phyloP scores from a whole-genome alignment of 2,329 filamentous ascomycete species.

The Fonsecaea pedrosoi region DNA sequence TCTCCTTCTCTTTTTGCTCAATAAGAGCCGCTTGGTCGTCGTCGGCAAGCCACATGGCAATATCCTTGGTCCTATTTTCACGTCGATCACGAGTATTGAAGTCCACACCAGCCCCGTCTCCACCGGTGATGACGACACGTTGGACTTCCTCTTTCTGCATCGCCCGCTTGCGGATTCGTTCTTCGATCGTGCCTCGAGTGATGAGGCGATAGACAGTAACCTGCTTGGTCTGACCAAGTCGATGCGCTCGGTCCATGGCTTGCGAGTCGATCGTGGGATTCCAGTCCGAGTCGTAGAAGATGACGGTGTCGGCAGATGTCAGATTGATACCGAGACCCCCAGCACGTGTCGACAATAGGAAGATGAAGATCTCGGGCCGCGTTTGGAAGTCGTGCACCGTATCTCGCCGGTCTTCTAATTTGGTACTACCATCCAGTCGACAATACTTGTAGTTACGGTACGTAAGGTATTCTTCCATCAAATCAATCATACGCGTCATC shows the following conservation, averaged over 20 bases:
- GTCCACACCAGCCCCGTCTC: slow-evolving; percentile 81
- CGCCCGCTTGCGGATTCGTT: slow-evolving; percentile 95
- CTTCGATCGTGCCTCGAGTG: slow-evolving; percentile 94
- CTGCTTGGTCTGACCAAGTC: slow-evolving; percentile 92
- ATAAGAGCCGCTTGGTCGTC: slow-evolving; percentile 95
- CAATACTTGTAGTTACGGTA: slow-evolving; percentile 99
- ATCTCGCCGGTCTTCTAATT: slow-evolving; percentile 93
- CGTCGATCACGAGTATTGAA: slow-evolving; percentile 88
- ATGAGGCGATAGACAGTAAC: slow-evolving; percentile 98
- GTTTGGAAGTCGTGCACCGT: slow-evolving; percentile 97
- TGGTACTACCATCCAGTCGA: slow-evolving; percentile 93
- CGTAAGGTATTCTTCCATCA: slow-evolving; percentile 98
- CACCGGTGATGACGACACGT: slow-evolving; percentile 92
- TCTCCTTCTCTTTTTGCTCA: slow-evolving; percentile 87
- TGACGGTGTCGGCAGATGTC: slow-evolving; percentile 95
- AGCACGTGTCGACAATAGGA: slow-evolving; percentile 92
- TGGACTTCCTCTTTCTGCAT: slow-evolving; percentile 99
- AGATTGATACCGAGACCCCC: slow-evolving; percentile 98
- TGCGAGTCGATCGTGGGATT: slow-evolving; percentile 98
- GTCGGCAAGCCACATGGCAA: slow-evolving; percentile 98
- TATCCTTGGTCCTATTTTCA: slow-evolving; percentile 96
- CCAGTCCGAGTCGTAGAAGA: slow-evolving; percentile 99
- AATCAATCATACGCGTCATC: slow-evolving; percentile 99
- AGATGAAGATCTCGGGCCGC: slow-evolving; percentile 92
- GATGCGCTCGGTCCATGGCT: slow-evolving; percentile 98